Percentiles rank a stretch among this genome's conserved stretches.
phyloP scores from a whole-genome alignment of 2,329 filamentous ascomycete genomes.

The Pestalotiopsis sp. region DNA sequence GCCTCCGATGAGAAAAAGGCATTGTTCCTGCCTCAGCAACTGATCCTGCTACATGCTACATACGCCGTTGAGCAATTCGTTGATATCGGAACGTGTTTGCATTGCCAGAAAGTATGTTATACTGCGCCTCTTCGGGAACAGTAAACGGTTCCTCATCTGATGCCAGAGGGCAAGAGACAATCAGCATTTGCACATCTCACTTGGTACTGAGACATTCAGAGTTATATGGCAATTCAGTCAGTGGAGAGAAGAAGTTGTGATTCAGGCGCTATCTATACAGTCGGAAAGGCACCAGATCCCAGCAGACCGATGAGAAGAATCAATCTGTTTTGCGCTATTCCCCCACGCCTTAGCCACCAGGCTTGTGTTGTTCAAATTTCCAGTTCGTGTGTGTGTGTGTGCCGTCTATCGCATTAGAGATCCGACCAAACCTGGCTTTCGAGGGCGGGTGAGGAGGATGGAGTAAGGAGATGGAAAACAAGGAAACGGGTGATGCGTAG shows the following conservation, averaged over 20 bases:
- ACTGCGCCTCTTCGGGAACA: too few species aligned
- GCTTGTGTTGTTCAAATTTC: constrained; percentile 19
- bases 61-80: too few species aligned
- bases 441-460: constrained; percentile 15
- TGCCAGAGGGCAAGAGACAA: too few species aligned
- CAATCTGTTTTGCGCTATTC: constrained; percentile 29
- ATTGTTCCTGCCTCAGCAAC: too few species aligned
- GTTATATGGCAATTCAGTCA: neutral
- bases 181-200: too few species aligned
- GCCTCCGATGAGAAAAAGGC: too few species aligned
- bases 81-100: too few species aligned
- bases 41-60: too few species aligned
- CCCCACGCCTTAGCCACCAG: constrained; percentile 21
- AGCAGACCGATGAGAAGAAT: constrained; percentile 24
- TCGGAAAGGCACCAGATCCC: constrained; percentile 24
- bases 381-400: constrained; percentile 20
- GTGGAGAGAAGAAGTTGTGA: constrained; percentile 16
- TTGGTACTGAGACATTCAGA: neutral
- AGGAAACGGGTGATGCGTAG: constrained; percentile 21
- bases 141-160: too few species aligned
- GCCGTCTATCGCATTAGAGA: constrained; percentile 27
- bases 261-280: constrained; percentile 29
- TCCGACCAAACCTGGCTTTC: constrained; percentile 22
- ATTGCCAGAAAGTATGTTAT: too few species aligned
- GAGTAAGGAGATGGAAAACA: constrained; percentile 19